A percentile compares a stretch with the other conserved stretches of the same genome.
Evolutionary conservation across 805 yeast species (phyloP).

Genomic region (Lipomyces sp.): DNA sequence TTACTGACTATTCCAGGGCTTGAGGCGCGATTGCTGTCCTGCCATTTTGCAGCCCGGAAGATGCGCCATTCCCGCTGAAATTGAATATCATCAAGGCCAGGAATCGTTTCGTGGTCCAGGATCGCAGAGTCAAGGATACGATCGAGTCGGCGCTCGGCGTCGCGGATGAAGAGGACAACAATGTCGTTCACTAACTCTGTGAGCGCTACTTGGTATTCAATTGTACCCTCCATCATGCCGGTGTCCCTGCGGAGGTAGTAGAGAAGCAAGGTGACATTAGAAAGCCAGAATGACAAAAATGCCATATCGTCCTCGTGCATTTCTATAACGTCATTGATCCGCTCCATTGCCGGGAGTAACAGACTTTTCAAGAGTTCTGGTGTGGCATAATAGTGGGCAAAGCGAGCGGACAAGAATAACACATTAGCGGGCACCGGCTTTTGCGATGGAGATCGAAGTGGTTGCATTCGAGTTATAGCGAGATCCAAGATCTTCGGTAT

Average conservation of each 20-base stretch:
- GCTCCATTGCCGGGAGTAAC: conserved; percentile 40
- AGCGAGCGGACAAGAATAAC: conserved; percentile 49
- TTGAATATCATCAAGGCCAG: conserved; percentile 74
- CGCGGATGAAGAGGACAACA: conserved; percentile 45
- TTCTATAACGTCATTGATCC: conserved; percentile 45
- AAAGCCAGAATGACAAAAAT: conserved; percentile 80
- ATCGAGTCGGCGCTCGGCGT: conserved; percentile 47
- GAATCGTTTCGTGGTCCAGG: conserved; percentile 77
- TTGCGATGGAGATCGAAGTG: conserved; percentile 47
- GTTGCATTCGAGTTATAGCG: conserved; percentile 46
- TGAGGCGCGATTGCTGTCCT: neutral
- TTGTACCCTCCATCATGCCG: conserved; percentile 48
- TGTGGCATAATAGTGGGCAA: conserved; percentile 47
- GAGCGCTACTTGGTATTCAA: conserved; percentile 41
- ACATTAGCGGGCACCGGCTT: conserved; percentile 52
- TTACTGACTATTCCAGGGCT: conserved; percentile 7
- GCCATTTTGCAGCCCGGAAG: conserved; percentile 53
- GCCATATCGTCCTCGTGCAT: conserved; percentile 48
- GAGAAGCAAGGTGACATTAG: conserved; percentile 74
- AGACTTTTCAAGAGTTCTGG: conserved; percentile 44
- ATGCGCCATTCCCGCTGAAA: conserved; percentile 77
- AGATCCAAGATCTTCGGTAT: conserved; percentile 48
- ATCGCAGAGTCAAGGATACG: conserved; percentile 44
- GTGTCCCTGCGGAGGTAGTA: conserved; percentile 74
- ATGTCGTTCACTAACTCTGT: conserved; percentile 45